Evolutionary conservation across 768 basidiomycete species (phyloP), one percentile per base, ranked within the genome.

Genomic region (Lentinula edodes): DNA sequence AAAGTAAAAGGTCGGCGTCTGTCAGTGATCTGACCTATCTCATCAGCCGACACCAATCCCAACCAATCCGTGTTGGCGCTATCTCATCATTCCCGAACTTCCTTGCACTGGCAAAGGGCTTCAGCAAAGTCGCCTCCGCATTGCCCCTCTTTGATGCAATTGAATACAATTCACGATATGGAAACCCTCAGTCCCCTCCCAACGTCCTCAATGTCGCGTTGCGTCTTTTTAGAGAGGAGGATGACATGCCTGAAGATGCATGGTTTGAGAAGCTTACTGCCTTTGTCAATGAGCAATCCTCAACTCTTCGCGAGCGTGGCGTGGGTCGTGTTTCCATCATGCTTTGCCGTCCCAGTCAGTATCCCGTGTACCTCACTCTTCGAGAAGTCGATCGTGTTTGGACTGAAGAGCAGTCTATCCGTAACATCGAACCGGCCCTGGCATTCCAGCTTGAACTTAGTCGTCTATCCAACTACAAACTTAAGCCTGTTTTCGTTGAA

Each of bases 381-480:
- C 89, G 96, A 60, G 62, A 54, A 53, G 76, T 79, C 63, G 82
- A 85, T 45, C 86, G 83, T 13, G 72, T 74, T 15, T 99, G 97
- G 97, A 83, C 80, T 53, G 97, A 99, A 80, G 93, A 98, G 72
- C 86, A 93, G 72, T 89, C 95, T 13, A 96, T 99, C 72, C 90
- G 97, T 72, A 97, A 98, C 77, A 95, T 97, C 62, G 97, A 99
- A 72, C 97, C 97, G 20, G 97, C 97, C 28, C 81, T 98, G 45
- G 97, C 97, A 35, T 98, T 93, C 85, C 97, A 98, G 75, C 83
- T 99, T 55, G 97, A 99, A 72, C 88, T 99, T 63, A 91, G 90
- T 73, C 93, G 97, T 51, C 83, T 99, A 60, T 96, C 95, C 15
- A 91, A 95, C 80, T 98, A 98, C 79, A 94, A 95, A 72, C 83